These are phyloP conservation scores for Diplogelasinospora grovesii DNA, from an alignment of 495 filamentous ascomycete species.

Conservation along the genomic window DNA sequence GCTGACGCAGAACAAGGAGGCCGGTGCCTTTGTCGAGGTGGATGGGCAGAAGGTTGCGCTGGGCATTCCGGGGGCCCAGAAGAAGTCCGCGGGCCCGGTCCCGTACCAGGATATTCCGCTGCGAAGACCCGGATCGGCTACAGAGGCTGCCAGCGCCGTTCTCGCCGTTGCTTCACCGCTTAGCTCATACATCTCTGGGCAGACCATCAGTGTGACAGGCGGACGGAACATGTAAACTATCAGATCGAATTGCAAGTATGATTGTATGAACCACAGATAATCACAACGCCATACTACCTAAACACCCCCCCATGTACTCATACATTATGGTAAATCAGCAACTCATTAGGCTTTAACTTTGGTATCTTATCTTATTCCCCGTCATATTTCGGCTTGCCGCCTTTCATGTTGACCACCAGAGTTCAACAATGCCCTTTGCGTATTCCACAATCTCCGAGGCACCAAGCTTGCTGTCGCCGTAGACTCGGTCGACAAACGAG, in stretches of 20 bases:
- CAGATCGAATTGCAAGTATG: neutral
- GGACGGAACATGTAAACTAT: slow-evolving; percentile 66
- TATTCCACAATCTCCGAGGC: slow-evolving; percentile 98
- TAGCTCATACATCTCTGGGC: slow-evolving; percentile 75
- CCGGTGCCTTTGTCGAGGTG: slow-evolving; percentile 67
- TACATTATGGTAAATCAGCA: slow-evolving; percentile 4
- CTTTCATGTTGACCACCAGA: slow-evolving; percentile 63
- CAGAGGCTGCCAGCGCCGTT: slow-evolving; percentile 73
- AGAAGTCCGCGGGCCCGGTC: slow-evolving; percentile 22
- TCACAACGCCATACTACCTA: slow-evolving; percentile 15
- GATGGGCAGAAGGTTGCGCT: slow-evolving; percentile 72
- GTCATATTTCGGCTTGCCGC: neutral
- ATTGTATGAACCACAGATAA: slow-evolving; percentile 2
- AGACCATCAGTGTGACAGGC: slow-evolving; percentile 79
- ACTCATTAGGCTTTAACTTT: slow-evolving; percentile 2
- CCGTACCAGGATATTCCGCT: slow-evolving; percentile 66
- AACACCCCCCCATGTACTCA: slow-evolving; percentile 2
- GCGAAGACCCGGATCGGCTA: slow-evolving; percentile 64
- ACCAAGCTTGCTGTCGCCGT: slow-evolving; percentile 91
- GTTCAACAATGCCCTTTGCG: slow-evolving; percentile 79
- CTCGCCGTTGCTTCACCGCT: slow-evolving; percentile 73
- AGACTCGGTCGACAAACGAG: slow-evolving; percentile 89
- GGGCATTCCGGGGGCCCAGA: slow-evolving; percentile 58
- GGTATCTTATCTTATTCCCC: neutral
- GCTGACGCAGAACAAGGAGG: slow-evolving; percentile 73